These are phyloP conservation scores for Cercospora sp. DNA, from an alignment of 2,329 filamentous ascomycete species.

Conservation along the genomic window DNA sequence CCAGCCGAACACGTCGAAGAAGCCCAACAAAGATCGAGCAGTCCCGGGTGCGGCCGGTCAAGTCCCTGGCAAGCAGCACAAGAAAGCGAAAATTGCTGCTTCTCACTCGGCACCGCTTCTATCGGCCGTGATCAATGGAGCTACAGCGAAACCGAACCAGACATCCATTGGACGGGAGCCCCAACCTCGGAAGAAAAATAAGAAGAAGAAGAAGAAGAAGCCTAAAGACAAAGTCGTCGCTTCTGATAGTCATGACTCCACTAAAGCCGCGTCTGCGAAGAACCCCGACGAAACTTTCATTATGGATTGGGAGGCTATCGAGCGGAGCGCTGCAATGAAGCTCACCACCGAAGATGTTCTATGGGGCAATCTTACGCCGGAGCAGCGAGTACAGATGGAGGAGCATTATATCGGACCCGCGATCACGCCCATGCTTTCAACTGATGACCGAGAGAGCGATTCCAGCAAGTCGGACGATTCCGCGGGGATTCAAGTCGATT, in stretches of 20 bases:
- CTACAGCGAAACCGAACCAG: no score
- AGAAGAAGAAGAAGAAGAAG: slow-evolving; percentile 1
- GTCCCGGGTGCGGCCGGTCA: background rate
- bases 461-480: background rate
- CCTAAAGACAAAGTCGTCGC: background rate
- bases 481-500: background rate
- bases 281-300: background rate
- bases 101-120: background rate
- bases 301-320: slow-evolving; percentile 7
- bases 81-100: background rate
- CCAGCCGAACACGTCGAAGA: background rate
- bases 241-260: background rate
- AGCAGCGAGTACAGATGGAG: slow-evolving; percentile 6
- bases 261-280: background rate
- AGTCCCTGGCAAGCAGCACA: background rate
- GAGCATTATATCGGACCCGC: slow-evolving; percentile 3
- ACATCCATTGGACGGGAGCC: no score
- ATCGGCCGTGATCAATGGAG: background rate
- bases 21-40: background rate
- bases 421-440: background rate
- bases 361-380: background rate
- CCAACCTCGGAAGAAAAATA: no score
- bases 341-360: background rate
- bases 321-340: background rate
- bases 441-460: background rate